These are phyloP conservation scores for Fusarium foetens DNA, from an alignment of 2,329 filamentous ascomycete genomes.

Conservation along the genomic window DNA sequence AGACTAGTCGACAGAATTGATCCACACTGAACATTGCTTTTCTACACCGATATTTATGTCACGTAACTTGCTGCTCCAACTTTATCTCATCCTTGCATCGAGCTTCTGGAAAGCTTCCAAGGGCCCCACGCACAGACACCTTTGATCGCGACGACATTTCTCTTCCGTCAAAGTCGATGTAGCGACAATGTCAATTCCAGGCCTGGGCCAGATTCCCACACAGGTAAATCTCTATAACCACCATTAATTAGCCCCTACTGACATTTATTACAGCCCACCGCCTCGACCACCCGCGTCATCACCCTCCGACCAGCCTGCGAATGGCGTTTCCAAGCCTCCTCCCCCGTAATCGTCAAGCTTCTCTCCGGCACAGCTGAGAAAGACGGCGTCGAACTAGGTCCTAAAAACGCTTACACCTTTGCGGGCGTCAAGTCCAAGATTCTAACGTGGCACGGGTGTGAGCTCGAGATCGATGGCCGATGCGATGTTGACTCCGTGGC, in stretches of 20 bases:
- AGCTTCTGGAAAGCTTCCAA: constrained; percentile 46
- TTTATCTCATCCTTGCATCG: constrained; percentile 18
- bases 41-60: constrained; percentile 10
- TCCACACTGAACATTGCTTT: accelerated
- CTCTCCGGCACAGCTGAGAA: constrained; percentile 87
- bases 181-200: constrained; percentile 75
- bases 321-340: constrained; percentile 81
- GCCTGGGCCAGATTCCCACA: constrained; percentile 73
- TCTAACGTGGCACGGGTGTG: constrained; percentile 91
- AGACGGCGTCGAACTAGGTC: constrained; percentile 92
- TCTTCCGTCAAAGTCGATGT: constrained; percentile 45
- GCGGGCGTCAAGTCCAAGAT: constrained; percentile 85
- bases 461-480: constrained; percentile 77
- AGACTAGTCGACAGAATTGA: constrained; percentile 10
- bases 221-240: constrained; percentile 55
- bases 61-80: background rate
- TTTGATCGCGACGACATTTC: constrained; percentile 22
- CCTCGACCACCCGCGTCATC: constrained; percentile 58
- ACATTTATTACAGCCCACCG: constrained; percentile 47
- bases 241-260: background rate
- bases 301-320: constrained; percentile 73
- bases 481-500: constrained; percentile 66
- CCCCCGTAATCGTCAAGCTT: constrained; percentile 66
- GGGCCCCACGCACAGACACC: constrained; percentile 39
- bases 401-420: constrained; percentile 82